Base-by-base conservation (phyloP, 257 asterid genomes). In the Coffea eugenioides region DNA sequence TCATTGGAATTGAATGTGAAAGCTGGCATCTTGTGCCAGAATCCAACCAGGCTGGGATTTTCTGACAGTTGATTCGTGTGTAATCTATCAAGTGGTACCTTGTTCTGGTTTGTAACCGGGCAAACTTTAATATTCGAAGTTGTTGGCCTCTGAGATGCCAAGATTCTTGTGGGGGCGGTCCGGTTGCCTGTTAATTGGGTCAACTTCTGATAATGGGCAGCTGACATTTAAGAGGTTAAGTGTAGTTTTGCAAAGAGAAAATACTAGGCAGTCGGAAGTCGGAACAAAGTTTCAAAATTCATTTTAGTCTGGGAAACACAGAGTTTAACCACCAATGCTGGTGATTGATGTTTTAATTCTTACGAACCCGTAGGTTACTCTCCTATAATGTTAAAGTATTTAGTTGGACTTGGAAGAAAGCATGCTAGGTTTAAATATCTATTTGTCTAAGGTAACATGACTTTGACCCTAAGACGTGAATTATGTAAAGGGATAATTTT, bases 1-100 rank as follows among this genome's bases (percentile, higher is more conserved):
- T 54, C 43, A 79, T 59, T n/a, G 71, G 64, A 10, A 57, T 43
- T 36, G 65, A 49, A 73, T 48, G 69, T 74, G 73, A 46, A 69
- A 34, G 48, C 71, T 48, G 16, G 48, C 74, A 56, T 78, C 34
- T 56, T 56, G 15, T 56, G 69, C 62, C 77, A 70, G 59, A 78
- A 73, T 3, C n/a, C 70, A 78, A 69, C 71, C 20, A 6, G 18
- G 25, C 67, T 74, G 20, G 75, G 51, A 56, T 54, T 69, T 54
- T 48, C 25, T 20, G 34, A 8, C 39, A 5, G 8, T 70, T n/a
- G 71, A 39, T 23, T 41, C 15, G 31, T 78, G 76, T 56, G 48
- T 54, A 39, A 39, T 39, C 43, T 39, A 39, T 39, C 43, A 39
- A 39, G 43, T 39, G 43, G 43, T 15, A 66, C 69, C 74, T 68